Evolutionary conservation across 495 filamentous ascomycete species (phyloP), one percentile per base, ranked within the genome.

Genomic region (Pseudomonodictys pantanalensis): DNA sequence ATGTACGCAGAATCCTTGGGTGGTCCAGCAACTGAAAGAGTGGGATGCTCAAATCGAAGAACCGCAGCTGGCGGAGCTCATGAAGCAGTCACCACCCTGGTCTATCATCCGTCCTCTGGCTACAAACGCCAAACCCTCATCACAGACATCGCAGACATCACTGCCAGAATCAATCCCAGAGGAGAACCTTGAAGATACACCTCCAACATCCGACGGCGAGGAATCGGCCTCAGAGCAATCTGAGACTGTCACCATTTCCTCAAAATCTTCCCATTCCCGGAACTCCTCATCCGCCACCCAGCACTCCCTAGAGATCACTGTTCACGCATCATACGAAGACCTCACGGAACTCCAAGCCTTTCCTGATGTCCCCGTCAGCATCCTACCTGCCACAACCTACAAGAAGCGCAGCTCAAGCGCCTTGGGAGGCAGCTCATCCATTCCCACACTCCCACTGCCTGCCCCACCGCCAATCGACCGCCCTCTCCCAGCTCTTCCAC

Each of bases 1-100:
- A 25, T 67, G 64, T 39, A 63, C 58, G 28, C 64, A 67, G 30
- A 67, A 67, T 30, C 64, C 64, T 12, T 67, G 64, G 64, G 64
- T 67, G 7, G 53, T 55, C 9, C 55, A 55, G 33, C 58, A 67
- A 29, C 38, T 67, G 12, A 58, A 63, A 18, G 59, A 63, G 11
- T 67, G 64, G 64, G 54, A 67, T 49, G 25, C 59, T 3, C 39
- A 41, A 8, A 8, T 28, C 1, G 29, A 22, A 12, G 28, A 47
- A 20, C 64, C 59, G 23, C 46, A 25, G 2, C 59, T 67, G 0
- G 51, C 22, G 17, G 32, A 59, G 8, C 55, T 67, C 0, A 62
- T 67, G 53, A 55, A 51, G 45, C 54, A 67, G 25, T 60, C 24
- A 3, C 64, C 64, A 1, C 54, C 59, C n/a, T 67, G 64, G 64